A percentile compares a stretch with the other conserved stretches of the same genome.
These are phyloP conservation scores for Pneumocystis wakefieldiae DNA, from an alignment of 1,139 yeast genomes.

Conservation along the genomic window DNA sequence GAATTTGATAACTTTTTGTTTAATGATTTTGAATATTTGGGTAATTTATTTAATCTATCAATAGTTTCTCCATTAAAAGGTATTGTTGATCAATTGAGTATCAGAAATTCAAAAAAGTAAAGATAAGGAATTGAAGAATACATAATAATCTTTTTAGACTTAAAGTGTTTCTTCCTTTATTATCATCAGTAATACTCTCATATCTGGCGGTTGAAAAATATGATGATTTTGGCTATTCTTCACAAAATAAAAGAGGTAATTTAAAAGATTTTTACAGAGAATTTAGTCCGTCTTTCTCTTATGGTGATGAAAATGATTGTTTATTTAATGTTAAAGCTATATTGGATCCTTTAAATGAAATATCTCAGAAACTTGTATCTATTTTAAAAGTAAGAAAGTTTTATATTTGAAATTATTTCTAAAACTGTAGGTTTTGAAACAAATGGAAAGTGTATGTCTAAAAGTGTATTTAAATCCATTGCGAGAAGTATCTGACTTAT, in stretches of 20 bases:
- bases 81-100: neutral
- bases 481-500: conserved; percentile 29
- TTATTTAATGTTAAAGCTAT: conserved; percentile 38
- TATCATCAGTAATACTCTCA: neutral
- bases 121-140: neutral
- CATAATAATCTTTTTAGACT: neutral
- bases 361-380: conserved; percentile 47
- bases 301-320: conserved; percentile 16
- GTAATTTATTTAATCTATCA: neutral
- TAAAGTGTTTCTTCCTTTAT: neutral
- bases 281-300: conserved; percentile 15
- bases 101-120: neutral
- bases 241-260: neutral
- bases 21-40: neutral
- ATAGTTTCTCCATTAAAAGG: neutral
- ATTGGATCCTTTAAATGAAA: conserved; percentile 57
- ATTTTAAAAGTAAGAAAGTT: conserved; percentile 25
- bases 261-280: neutral
- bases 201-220: neutral
- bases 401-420: neutral
- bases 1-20: neutral
- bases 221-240: neutral
- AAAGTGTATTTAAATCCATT: conserved; percentile 47
- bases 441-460: conserved; percentile 29
- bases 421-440: conserved; percentile 23